Conservation (phyloP, 2,329 filamentous ascomycete species). For the Paraphoma sp. region DNA sequence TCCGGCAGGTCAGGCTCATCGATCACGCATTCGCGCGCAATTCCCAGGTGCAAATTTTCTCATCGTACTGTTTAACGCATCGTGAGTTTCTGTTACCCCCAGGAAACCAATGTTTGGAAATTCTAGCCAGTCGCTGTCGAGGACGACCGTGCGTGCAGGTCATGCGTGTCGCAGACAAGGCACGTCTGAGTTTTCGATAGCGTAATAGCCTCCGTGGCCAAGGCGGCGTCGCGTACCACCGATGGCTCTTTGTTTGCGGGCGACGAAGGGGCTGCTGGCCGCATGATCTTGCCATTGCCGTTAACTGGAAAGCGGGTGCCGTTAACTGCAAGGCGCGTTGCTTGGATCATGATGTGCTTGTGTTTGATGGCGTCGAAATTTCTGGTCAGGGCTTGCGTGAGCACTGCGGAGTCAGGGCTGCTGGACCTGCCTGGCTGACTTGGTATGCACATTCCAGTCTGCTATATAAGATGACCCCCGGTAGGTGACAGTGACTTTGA, state of each 20-base stretch:
- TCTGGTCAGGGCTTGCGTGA: slow-evolving; percentile 15
- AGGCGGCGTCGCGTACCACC: slow-evolving; percentile 20
- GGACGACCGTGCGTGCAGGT: slow-evolving; percentile 8
- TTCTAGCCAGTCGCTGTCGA: slow-evolving; percentile 13
- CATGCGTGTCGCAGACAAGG: slow-evolving; percentile 30
- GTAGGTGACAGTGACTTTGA: slow-evolving; percentile 5
- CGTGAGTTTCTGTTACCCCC: background rate
- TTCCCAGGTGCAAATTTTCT: slow-evolving; percentile 6
- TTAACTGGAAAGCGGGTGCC: slow-evolving; percentile 54
- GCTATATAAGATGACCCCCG: slow-evolving; percentile 9
- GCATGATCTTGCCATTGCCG: slow-evolving; percentile 47
- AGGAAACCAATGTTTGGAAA: too few relatives aligned
- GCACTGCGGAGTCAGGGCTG: background rate
- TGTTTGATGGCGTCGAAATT: slow-evolving; percentile 36
- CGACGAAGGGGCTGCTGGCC: slow-evolving; percentile 21
- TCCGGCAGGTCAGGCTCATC: background rate
- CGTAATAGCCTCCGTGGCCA: slow-evolving; percentile 25
- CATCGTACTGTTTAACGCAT: background rate
- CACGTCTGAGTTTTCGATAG: slow-evolving; percentile 39
- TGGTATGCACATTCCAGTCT: background rate
- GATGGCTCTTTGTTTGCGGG: slow-evolving; percentile 26
- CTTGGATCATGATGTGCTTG: slow-evolving; percentile 18
- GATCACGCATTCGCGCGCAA: slow-evolving; percentile 5
- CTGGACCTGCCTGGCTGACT: background rate
- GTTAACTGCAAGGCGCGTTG: slow-evolving; percentile 52